Evolutionary conservation across 73 alveolate species (phyloP), one percentile per base, ranked within the genome.

Genomic region (Loxodes magnus): DNA sequence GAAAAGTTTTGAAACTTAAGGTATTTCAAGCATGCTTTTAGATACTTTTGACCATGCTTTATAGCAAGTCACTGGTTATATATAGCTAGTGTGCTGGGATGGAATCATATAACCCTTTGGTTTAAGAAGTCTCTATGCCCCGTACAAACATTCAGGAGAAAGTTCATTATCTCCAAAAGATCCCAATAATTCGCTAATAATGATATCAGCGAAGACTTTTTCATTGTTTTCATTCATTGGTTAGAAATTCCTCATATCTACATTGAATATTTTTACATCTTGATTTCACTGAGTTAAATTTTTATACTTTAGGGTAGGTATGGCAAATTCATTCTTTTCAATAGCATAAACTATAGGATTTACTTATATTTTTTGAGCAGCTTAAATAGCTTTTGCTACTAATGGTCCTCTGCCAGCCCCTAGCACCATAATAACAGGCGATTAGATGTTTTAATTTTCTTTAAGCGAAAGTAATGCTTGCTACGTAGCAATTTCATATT

Each of bases 381-480:
- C 92, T 38, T 42, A 69, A 5, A 81, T 30, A 9, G 86, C 93
- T 27, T 87, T 84, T n/a, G 78, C 71, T 33, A 87, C 79, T 14
- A 90, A 49, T 0, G 96, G 96, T 20, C 98, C 98, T 35, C 98
- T 61, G 3, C 98, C 98, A 4, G 97, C 97, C 1, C 98, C 98
- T 17, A 90, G 87, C 39, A 87, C 72, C 84, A 82, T 83, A 44
- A 85, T 73, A 30, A 43, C 46, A 5, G 60, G 4, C 0, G 22
- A 3, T 51, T 14, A 3, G 53, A 39, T 43, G 21, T 14, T 7
- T 0, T 10, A 14, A 12, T 20, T 51, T 9, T 35, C 65, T 51
- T 35, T 17, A 0, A 28, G 16, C 33, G 51, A 17, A 3, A 17
- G 63, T 10, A 77, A 42, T 5, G 86, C 87, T 21, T 43, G 15